phyloP scores from a whole-genome alignment of 2,329 filamentous ascomycete species.

The Metarhizium humberi region DNA sequence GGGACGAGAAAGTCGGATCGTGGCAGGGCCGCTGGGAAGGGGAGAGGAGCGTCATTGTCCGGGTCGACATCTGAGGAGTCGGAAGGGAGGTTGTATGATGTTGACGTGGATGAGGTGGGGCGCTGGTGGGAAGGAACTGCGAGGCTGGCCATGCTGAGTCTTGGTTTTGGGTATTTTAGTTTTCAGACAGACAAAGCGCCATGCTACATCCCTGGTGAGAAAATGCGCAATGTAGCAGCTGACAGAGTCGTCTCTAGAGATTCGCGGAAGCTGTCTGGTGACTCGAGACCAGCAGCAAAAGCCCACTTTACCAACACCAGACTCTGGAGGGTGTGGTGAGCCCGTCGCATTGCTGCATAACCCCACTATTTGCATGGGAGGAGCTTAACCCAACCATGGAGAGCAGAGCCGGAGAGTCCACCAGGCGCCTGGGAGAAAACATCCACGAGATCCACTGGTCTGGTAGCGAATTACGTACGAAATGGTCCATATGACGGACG shows the following conservation, averaged over 20 bases:
- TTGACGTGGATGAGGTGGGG: conserved; percentile 9
- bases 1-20: conserved; percentile 72
- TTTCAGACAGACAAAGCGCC: background rate
- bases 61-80: conserved; percentile 16
- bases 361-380: conserved; percentile 11
- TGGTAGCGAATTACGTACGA: background rate
- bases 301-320: background rate
- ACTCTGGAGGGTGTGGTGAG: background rate
- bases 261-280: too few species aligned
- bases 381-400: background rate
- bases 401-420: too few species aligned
- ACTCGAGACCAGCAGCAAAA: too few species aligned
- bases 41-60: conserved; percentile 62
- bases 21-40: conserved; percentile 78
- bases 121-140: conserved; percentile 19
- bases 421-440: too few species aligned
- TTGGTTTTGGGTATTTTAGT: background rate
- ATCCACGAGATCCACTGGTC: background rate
- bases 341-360: conserved; percentile 10
- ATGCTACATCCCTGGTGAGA: conserved; percentile 1
- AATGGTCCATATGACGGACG: too few species aligned
- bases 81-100: conserved; percentile 7
- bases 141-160: conserved; percentile 16
- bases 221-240: background rate
- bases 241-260: background rate